Evolutionary conservation across 1,284 basidiomycete species (phyloP).

Genomic region (Cryptococcus wingfieldii): DNA sequence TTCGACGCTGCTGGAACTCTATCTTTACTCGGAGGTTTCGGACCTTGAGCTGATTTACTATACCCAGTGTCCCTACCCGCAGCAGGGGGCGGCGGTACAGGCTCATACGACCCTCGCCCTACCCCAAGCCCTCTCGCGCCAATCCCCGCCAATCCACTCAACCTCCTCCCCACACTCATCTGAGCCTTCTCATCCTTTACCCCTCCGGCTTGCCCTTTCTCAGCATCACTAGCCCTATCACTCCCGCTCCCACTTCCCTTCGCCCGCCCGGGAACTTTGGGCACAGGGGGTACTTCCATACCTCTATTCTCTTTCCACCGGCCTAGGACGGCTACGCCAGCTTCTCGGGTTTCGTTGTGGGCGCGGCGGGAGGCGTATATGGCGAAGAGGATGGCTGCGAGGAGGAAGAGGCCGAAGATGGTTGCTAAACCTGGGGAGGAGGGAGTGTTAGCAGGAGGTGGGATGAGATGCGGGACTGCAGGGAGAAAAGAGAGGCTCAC

Average conservation of each 20-base stretch:
- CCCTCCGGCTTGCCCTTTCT: background rate
- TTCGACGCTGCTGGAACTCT: background rate
- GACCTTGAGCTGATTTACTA: background rate
- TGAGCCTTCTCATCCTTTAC: background rate
- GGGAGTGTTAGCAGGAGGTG: background rate
- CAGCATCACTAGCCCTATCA: background rate
- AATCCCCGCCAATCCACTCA: slow-evolving; percentile 8
- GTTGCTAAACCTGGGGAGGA: background rate
- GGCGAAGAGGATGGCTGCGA: slow-evolving; percentile 4
- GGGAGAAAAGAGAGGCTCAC: background rate
- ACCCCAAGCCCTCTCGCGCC: background rate
- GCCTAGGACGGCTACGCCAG: slow-evolving; percentile 8
- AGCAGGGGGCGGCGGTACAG: background rate
- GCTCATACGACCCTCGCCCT: background rate
- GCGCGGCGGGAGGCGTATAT: slow-evolving; percentile 9
- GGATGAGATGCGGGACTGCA: background rate
- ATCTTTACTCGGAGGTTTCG: background rate
- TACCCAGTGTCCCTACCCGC: background rate
- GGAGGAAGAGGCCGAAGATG: slow-evolving; percentile 1
- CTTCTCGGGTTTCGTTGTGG: background rate
- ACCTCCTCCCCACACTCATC: background rate
- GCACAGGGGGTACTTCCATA: background rate
- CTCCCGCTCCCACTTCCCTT: background rate
- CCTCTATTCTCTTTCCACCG: slow-evolving; percentile 8
- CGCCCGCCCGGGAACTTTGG: background rate